Base-by-base conservation (phyloP, 2,329 filamentous ascomycete genomes). In the Nannizziopsis barbatae region DNA sequence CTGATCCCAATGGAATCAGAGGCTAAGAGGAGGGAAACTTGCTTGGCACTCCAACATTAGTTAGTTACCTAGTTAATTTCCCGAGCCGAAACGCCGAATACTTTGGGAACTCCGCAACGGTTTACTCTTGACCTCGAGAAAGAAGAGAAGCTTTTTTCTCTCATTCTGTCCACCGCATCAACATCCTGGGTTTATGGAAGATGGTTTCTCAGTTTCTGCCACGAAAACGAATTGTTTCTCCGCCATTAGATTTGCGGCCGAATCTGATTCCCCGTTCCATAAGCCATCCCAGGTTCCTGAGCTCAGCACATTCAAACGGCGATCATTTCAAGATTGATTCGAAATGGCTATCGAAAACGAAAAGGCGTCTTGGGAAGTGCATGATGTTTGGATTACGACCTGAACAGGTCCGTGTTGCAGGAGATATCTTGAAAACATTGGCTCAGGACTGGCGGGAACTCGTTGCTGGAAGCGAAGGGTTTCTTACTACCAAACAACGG, bases 381-480 rank as follows among this genome's bases (percentile, higher is more conserved):
- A 77, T 90, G 55, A 76, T 75, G 53, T 90, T 87, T 60, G 86
- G 86, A 2, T 72, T 86, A 56, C 68, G 69, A n/a, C 64, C 67
- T 1, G 58, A 63, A 27, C 83, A 88, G 60, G 68, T 77, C 3
- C 56, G 66, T 5, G 72, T 76, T 43, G 82, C 81, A 0, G 77
- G 75, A 0, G 59, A 59, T 1, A 73, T 89, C n/a, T 60, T 86
- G 18, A 67, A 72, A 40, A 71, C 76, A 35, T 62, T 89, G 17
- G 73, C 77, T 1, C 64, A 60, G 7, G 79, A 86, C 54, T 92
- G 86, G 86, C 71, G 83, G 38, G 76, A 79, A 55, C 67, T 92
- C 49, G 67, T 84, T 27, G 84, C 81, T 0, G 85, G 84, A 0
- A 80, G 79, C 50, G 83, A 90, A 58, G 86, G 86, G 0, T 93